phyloP scores from a whole-genome alignment of 345 rosid species.

The Heritiera fomes region DNA sequence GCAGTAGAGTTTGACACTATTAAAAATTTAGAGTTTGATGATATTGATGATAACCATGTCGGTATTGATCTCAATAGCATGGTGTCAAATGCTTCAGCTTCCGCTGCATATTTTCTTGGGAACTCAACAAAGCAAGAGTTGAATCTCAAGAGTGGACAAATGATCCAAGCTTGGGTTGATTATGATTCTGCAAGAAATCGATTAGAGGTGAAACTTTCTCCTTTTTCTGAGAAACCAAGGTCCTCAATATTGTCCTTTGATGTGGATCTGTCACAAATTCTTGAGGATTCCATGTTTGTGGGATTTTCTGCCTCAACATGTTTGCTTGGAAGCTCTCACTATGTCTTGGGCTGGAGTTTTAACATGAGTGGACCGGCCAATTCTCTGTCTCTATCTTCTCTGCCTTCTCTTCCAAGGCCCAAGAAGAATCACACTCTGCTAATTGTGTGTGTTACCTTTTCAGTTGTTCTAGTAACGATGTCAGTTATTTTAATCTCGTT shows the following conservation, averaged over 20 bases:
- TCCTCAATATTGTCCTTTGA: conserved; percentile 56
- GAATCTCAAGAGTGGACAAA: conserved; percentile 47
- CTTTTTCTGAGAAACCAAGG: conserved; percentile 58
- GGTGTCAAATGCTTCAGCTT: conserved; percentile 52
- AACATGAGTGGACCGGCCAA: conserved; percentile 63
- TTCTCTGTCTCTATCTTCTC: conserved; percentile 56
- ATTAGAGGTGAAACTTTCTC: conserved; percentile 70
- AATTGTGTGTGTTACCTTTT: conserved; percentile 45
- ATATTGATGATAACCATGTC: conserved; percentile 77
- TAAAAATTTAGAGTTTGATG: conserved; percentile 59
- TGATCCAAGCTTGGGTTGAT: conserved; percentile 83
- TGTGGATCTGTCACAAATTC: conserved; percentile 58
- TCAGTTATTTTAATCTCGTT: conserved; percentile 33
- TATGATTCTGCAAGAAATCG: conserved; percentile 60
- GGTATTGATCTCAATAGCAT: conserved; percentile 75
- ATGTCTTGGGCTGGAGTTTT: conserved; percentile 90
- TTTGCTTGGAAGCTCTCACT: conserved; percentile 71
- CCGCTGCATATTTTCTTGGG: conserved; percentile 53
- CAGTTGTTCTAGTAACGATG: conserved; percentile 32
- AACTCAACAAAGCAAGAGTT: conserved; percentile 43
- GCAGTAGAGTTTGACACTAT: conserved; percentile 92
- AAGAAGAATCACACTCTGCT: conserved; percentile 31
- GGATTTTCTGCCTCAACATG: conserved; percentile 94
- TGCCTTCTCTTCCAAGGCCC: conserved; percentile 60
- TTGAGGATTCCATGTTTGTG: conserved; percentile 68